Percentiles rank a stretch among this genome's conserved stretches.
Conservation (phyloP, 257 asterid genomes). For the Handroanthus guayacan region DNA sequence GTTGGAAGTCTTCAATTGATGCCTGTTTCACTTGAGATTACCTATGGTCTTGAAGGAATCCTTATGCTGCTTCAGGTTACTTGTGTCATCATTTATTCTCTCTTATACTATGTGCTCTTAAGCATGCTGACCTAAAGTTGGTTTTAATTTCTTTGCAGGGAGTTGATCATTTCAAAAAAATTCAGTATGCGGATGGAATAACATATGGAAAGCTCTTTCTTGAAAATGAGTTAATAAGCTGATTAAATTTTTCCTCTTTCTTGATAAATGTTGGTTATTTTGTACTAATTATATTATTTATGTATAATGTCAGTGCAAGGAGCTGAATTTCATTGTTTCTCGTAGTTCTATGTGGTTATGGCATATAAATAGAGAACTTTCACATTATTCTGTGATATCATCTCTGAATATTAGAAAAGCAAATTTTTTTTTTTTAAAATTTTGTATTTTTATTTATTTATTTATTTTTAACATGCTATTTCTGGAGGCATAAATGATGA, state of each 20-base stretch:
- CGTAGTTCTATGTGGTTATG: slow-evolving; percentile 6
- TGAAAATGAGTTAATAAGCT: slow-evolving; percentile 84
- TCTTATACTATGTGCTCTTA: slow-evolving; percentile 26
- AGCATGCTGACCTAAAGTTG: slow-evolving; percentile 36
- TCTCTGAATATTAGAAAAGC: not conserved
- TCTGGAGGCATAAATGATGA: slow-evolving; percentile 8
- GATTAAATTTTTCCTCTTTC: slow-evolving; percentile 24
- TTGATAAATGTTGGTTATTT: slow-evolving; percentile 31
- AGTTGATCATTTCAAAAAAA: slow-evolving; percentile 97
- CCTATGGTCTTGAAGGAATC: slow-evolving; percentile 97
- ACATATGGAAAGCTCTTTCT: slow-evolving; percentile 95
- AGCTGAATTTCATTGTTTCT: not conserved
- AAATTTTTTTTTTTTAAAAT: not conserved
- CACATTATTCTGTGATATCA: slow-evolving; percentile 4
- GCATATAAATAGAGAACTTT: slow-evolving; percentile 10
- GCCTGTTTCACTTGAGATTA: slow-evolving; percentile 94
- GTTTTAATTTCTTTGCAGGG: slow-evolving; percentile 64
- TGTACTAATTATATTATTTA: slow-evolving; percentile 5
- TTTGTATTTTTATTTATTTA: too few species aligned
- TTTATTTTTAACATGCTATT: not conserved
- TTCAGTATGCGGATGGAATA: slow-evolving; percentile 94
- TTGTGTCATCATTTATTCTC: slow-evolving; percentile 34
- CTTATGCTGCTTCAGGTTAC: slow-evolving; percentile 97
- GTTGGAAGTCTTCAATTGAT: slow-evolving; percentile 90
- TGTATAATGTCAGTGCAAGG: not conserved